Evolutionary conservation across 345 rosid species (phyloP).

Genomic region (Eucalyptus regnans): DNA sequence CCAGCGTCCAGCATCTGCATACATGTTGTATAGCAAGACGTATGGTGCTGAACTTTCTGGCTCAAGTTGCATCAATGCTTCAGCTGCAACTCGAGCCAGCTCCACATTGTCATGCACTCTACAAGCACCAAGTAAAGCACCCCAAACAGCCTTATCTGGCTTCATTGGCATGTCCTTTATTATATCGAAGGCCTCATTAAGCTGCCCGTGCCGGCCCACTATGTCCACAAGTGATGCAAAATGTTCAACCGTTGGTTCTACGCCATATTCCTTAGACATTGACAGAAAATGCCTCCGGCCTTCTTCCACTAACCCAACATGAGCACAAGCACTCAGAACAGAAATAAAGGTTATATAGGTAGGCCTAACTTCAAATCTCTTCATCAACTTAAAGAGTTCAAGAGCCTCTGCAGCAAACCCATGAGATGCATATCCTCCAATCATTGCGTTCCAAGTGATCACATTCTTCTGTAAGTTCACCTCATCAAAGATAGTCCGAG

Average conservation of each 20-base stretch:
- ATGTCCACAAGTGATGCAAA: conserved; percentile 51
- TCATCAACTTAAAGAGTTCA: conserved; percentile 40
- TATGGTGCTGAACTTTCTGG: conserved; percentile 68
- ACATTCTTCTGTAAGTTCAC: conserved; percentile 38
- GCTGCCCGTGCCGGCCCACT: conserved; percentile 41
- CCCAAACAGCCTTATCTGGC: conserved; percentile 66
- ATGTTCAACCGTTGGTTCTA: conserved; percentile 54
- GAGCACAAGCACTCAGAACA: conserved; percentile 58
- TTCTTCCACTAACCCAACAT: conserved; percentile 53
- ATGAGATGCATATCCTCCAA: conserved; percentile 72
- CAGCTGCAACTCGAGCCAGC: conserved; percentile 55
- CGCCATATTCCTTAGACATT: conserved; percentile 35
- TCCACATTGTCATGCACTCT: conserved; percentile 39
- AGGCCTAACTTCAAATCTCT: conserved; percentile 26
- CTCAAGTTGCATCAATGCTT: conserved; percentile 49
- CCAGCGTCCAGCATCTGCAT: conserved; percentile 52
- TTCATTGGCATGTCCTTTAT: conserved; percentile 49
- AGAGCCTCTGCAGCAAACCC: conserved; percentile 52
- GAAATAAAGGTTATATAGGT: conserved; percentile 59
- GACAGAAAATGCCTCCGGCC: conserved; percentile 38
- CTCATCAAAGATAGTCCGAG: conserved; percentile 31
- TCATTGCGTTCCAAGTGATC: conserved; percentile 80
- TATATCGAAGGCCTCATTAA: conserved; percentile 45
- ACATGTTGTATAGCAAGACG: conserved; percentile 55
- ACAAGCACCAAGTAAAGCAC: conserved; percentile 64